Base-by-base conservation (phyloP, 306 rosid species). In the Hylodesmum podocarpum region DNA sequence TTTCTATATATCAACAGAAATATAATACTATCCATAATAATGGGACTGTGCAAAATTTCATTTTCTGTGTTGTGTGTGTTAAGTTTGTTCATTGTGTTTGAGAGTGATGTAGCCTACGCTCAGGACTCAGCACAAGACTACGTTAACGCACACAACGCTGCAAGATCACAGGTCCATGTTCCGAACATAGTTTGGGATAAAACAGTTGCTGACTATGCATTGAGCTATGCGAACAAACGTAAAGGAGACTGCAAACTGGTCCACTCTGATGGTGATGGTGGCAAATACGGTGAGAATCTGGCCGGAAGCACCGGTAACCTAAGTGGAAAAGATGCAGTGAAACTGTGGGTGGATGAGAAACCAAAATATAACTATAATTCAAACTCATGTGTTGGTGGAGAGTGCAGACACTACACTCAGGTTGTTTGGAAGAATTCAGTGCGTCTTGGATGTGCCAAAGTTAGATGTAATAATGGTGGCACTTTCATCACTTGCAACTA, bases 361-460 rank as follows among this genome's bases (percentile, higher is more conserved):
- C 1, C 55, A 0, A 0, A 83, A 15, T 89, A 89, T 39, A n/a
- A 73, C 34, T 41, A 84, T 78, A 0, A n/a, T 6, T 40, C 78
- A 3, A 87, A 89, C 53, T 12, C 80, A 0, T 87, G 89, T 54
- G 58, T 5, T 18, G 83, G 59, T 6, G 84, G 86, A 0, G 19
- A 51, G 33, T 86, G 90, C n/a, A 1, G 4, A 0, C 88, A 89
- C 34, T 86, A 84, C 54, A 89, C 90, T 67, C 93, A 89, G 16
- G 88, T 83, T 13, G 82, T 87, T 21, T 89, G 91, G 91, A 72
- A 2, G 0, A 53, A 83, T 33, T 51, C 94, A 0, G 0, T 3
- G 0, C 82, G 86, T 1, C 5, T 89, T 7, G 91, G 89, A 25
- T 89, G 91, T 73, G 88, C 84, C 4, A 87, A 79, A 82, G 89